Evolutionary conservation across 179 eudicot genomes (phyloP), one percentile per base, ranked within the genome.

Genomic region (Pouteria campechiana): DNA sequence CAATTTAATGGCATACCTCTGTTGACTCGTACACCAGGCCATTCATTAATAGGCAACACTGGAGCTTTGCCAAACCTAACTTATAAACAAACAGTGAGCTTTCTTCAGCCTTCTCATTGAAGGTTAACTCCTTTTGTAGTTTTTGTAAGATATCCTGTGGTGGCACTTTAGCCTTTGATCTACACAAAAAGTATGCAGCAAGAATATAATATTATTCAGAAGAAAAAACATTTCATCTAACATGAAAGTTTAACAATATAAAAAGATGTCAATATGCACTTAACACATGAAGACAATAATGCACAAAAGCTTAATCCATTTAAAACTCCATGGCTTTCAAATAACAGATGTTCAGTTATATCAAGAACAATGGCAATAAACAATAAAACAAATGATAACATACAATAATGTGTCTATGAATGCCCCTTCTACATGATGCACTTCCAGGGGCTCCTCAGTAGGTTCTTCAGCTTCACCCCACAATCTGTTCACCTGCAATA

Each of bases 391-490:
- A 41, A 27, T 17, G 31, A 47, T 29, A 39, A 46, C 85, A 70
- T 72, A 90, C 99, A 79, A 61, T 43, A 87, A 17, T 41, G 92
- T 67, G 46, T 86, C 99, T 36, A 90, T 77, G 73, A 82, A 90
- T 37, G 99, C 96, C 49, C 64, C 81, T 66, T 90, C 96, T 25
- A 90, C 90, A 25, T 76, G 88, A 69, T 86, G 83, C 65, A 64
- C 54, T 66, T 79, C 85, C 37, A 68, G 85, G 63, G 60, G 50
- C 55, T 86, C 96, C 50, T 76, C 94, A 7, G 51, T 60, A 35
- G 47, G 36, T 57, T 75, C 90, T 45, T 65, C 75, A n/a, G 75
- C 70, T 33, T 82, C 92, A 3, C 52, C 21, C 29, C 68, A 65
- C 36, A 80, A 70, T 35, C 48, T 65, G 43, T 65, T 72, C 49